Conservation (phyloP, 2,329 filamentous ascomycete genomes). For the Colletotrichum australisinense region DNA sequence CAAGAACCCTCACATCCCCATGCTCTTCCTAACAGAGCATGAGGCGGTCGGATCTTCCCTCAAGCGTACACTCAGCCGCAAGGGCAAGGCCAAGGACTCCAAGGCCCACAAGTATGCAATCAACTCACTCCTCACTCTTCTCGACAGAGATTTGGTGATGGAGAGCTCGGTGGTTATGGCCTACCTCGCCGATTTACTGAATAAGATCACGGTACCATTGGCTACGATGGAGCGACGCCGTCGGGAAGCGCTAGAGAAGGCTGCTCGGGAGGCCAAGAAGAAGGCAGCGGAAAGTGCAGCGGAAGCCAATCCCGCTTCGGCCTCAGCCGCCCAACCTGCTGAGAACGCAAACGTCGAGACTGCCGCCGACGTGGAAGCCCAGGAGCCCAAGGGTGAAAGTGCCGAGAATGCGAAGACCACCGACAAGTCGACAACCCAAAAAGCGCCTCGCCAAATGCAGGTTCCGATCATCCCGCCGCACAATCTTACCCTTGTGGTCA, state of each 20-base stretch:
- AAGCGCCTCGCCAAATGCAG: constrained; percentile 71
- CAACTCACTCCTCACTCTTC: constrained; percentile 86
- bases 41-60: constrained; percentile 79
- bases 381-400: constrained; percentile 1
- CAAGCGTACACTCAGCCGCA: constrained; percentile 81
- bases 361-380: constrained; percentile 25
- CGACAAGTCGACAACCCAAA: constrained; percentile 55
- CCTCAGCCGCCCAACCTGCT: constrained; percentile 37
- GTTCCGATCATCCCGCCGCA: constrained; percentile 88
- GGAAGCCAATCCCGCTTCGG: constrained; percentile 17
- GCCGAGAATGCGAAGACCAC: constrained; percentile 46
- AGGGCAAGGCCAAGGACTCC: constrained; percentile 88
- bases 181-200: constrained; percentile 86
- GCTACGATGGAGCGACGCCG: constrained; percentile 85
- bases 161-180: constrained; percentile 99
- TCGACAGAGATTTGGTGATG: constrained; percentile 95
- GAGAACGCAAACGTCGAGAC: constrained; percentile 37
- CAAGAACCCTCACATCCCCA: constrained; percentile 87
- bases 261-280: constrained; percentile 50
- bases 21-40: constrained; percentile 94
- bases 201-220: constrained; percentile 88
- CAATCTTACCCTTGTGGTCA: constrained; percentile 93
- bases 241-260: constrained; percentile 73
- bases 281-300: constrained; percentile 40
- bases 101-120: constrained; percentile 90